phyloP scores from a whole-genome alignment of 2,329 filamentous ascomycete genomes.

The Hansfordia pulvinata region DNA sequence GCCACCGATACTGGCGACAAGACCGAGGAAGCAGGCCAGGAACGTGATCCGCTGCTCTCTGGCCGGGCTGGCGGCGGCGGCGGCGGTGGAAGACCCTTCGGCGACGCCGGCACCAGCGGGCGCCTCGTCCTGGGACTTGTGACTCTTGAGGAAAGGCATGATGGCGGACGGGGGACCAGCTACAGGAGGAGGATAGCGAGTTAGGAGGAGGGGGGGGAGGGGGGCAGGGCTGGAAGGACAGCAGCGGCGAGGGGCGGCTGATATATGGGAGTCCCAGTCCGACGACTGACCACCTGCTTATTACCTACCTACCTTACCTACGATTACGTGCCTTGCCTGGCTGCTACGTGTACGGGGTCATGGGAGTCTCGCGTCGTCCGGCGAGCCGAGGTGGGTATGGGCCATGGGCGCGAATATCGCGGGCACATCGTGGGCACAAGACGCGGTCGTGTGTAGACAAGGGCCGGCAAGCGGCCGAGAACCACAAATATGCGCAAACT shows the following conservation, averaged over 20 bases:
- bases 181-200: not conserved
- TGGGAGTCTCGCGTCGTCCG: too few species aligned
- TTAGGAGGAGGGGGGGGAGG: not conserved
- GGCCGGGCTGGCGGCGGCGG: not conserved
- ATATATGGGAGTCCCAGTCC: not conserved
- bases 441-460: too few species aligned
- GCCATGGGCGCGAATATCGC: too few species aligned
- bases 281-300: too few species aligned
- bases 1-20: slow-evolving; percentile 38
- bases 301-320: too few species aligned
- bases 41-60: slow-evolving; percentile 14
- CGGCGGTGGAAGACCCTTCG: slow-evolving; percentile 3
- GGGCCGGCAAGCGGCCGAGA: too few species aligned
- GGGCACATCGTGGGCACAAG: too few species aligned
- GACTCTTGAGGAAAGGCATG: slow-evolving; percentile 1
- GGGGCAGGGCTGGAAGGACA: not conserved
- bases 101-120: not conserved
- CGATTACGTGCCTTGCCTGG: too few species aligned
- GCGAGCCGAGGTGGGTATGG: too few species aligned
- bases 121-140: not conserved
- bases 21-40: slow-evolving; percentile 31
- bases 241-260: not conserved
- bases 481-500: too few species aligned
- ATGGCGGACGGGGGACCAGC: not conserved
- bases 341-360: too few species aligned